Base-by-base conservation (phyloP, 495 filamentous ascomycete genomes). In the Neurospora discreta region DNA sequence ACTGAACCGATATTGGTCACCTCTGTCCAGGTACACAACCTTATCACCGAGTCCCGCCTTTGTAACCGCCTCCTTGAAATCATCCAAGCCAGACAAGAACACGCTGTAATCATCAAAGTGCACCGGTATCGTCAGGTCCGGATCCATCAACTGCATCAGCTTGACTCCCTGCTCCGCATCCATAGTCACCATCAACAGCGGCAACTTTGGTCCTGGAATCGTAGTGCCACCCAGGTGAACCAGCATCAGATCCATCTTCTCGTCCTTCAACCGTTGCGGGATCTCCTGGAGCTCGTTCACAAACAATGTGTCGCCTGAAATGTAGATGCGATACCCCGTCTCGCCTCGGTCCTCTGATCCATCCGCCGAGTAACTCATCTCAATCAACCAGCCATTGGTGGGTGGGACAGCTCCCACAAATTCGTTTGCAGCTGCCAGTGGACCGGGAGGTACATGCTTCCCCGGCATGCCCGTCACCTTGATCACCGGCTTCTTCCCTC, bases 101-200 rank as follows among this genome's bases (percentile, higher is more conserved):
- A 89, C 88, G 72, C 85, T 84, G 76, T 92, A 92, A 71, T 91
- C 90, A 74, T 92, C 89, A 78, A 85, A 90, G 76, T 92, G 90
- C 23, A 91, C 85, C 40, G 89, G 90, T n/a, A 92, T 86, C 42
- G 87, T 90, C 52, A 91, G 71, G 41, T 91, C 88, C 52, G 90
- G 88, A 16, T 88, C 80, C 1, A 92, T 81, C 43, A 91, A 68
- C 73, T 81, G 77, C 77, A 92, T 86, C 71, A 91, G 78, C 80
- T 88, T 74, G 7, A 91, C 74, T 0, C 90, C 89, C 78, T 90
- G 87, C 77, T 81, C 80, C 11, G 84, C 90, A 73, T 92, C 90
- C 91, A 92, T 92, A 0, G 88, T 91, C n/a, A 91, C 86, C 89
- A 90, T 91, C 10, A 91, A 69, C 70, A 90, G 76, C 38, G 87